Percentiles rank a stretch among this genome's conserved stretches.
Evolutionary conservation across 148 eudicot genomes (phyloP).

Genomic region (Amaranthus hypochondriacus): DNA sequence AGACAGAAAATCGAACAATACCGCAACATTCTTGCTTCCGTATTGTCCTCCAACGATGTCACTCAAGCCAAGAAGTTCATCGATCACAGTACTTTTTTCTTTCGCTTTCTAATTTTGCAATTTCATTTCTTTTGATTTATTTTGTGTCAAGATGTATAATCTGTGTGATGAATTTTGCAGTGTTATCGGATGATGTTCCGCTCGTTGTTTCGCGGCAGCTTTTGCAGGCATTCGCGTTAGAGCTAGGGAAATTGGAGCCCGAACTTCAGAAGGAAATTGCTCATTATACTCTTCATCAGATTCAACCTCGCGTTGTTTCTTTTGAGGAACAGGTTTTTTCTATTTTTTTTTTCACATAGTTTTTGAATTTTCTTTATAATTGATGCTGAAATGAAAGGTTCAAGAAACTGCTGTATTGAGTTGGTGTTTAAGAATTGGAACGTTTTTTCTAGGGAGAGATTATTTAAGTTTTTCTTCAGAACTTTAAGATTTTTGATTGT

Average conservation of each 20-base stretch:
- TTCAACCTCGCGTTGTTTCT: constrained; percentile 96
- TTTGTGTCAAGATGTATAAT: not conserved
- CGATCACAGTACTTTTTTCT: constrained; percentile 52
- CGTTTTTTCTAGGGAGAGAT: too few species aligned
- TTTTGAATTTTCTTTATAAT: not conserved
- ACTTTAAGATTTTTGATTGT: too few species aligned
- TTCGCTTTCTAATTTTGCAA: not conserved
- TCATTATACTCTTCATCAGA: constrained; percentile 82
- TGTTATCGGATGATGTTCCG: constrained; percentile 87
- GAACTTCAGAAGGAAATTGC: constrained; percentile 88
- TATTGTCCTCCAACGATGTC: constrained; percentile 60
- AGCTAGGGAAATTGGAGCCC: constrained; percentile 67
- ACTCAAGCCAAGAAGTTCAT: constrained; percentile 69
- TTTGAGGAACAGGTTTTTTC: constrained; percentile 83
- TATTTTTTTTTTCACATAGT: not conserved
- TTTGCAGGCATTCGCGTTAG: constrained; percentile 77
- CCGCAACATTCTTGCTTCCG: constrained; percentile 69
- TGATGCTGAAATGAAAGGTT: not conserved
- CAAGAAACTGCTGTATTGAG: too few species aligned
- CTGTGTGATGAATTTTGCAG: constrained; percentile 31
- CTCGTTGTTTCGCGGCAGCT: constrained; percentile 89
- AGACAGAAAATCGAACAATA: constrained; percentile 93
- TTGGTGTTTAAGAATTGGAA: too few species aligned
- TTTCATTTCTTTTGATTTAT: not conserved
- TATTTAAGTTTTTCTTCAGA: too few species aligned